Evolutionary conservation across 495 filamentous ascomycete species (phyloP).

Genomic region (Podospora pseudoanserina): DNA sequence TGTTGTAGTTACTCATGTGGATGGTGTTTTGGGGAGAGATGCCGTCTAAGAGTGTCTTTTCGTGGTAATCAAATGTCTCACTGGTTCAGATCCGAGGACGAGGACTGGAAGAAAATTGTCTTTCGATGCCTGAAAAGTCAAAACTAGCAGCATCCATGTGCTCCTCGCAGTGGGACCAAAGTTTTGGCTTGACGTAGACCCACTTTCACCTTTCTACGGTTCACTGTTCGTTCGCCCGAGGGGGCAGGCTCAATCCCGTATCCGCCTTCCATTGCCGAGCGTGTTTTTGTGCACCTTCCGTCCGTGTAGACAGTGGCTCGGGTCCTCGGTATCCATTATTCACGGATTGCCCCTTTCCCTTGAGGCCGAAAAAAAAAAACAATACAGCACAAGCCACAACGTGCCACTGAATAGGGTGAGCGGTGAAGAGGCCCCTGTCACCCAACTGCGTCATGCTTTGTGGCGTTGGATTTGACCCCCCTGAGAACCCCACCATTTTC

Average conservation of each 20-base stretch:
- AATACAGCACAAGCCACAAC: background rate
- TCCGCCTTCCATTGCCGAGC: background rate
- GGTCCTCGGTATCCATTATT: background rate
- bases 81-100: slow-evolving; percentile 1
- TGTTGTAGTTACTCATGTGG: slow-evolving; percentile 21
- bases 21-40: background rate
- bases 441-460: background rate
- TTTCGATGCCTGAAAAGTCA: slow-evolving; percentile 22
- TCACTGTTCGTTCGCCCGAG: background rate
- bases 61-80: background rate
- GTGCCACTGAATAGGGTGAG: background rate
- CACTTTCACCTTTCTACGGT: slow-evolving; percentile 11
- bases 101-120: slow-evolving; percentile 14
- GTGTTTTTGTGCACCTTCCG: background rate
- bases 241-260: background rate
- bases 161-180: slow-evolving; percentile 7
- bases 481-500: background rate
- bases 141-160: slow-evolving; percentile 21
- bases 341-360: background rate
- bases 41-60: slow-evolving; percentile 1
- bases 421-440: background rate
- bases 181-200: slow-evolving; percentile 21
- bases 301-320: background rate
- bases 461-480: background rate
- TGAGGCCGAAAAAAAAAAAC: background rate